phyloP scores from a whole-genome alignment of 305 asterid genomes.

The Solanum hybrid region DNA sequence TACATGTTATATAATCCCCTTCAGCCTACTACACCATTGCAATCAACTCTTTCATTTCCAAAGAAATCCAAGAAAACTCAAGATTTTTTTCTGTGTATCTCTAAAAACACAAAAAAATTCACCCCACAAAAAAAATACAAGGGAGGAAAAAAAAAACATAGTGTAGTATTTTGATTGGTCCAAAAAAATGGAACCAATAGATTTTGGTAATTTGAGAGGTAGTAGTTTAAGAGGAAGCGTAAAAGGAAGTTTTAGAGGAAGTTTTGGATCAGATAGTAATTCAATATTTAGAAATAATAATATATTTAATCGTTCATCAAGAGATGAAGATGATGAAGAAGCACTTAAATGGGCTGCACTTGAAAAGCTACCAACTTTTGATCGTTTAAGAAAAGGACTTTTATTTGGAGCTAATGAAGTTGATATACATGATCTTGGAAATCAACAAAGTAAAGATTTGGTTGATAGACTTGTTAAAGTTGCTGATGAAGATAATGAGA shows the following conservation, averaged over 20 bases:
- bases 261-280: conserved; percentile 30
- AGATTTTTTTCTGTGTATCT: not conserved
- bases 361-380: conserved; percentile 63
- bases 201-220: not conserved
- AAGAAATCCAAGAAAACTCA: not conserved
- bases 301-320: conserved; percentile 36
- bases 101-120: not conserved
- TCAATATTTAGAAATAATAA: conserved; percentile 41
- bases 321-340: conserved; percentile 65
- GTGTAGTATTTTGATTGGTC: not conserved
- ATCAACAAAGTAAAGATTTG: conserved; percentile 36
- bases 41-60: not conserved
- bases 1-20: not conserved
- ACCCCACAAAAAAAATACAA: not conserved
- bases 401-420: conserved; percentile 29
- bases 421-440: conserved; percentile 39
- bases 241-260: conserved; percentile 11
- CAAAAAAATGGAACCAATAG: not conserved
- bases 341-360: conserved; percentile 77
- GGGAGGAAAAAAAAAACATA: not conserved
- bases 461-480: conserved; percentile 36
- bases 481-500: conserved; percentile 61
- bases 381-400: conserved; percentile 56
- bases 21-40: not conserved
- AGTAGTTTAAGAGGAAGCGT: conserved; percentile 7